Base-by-base conservation (phyloP, 1,139 yeast species). In the Saccharomycopsis phalli region DNA sequence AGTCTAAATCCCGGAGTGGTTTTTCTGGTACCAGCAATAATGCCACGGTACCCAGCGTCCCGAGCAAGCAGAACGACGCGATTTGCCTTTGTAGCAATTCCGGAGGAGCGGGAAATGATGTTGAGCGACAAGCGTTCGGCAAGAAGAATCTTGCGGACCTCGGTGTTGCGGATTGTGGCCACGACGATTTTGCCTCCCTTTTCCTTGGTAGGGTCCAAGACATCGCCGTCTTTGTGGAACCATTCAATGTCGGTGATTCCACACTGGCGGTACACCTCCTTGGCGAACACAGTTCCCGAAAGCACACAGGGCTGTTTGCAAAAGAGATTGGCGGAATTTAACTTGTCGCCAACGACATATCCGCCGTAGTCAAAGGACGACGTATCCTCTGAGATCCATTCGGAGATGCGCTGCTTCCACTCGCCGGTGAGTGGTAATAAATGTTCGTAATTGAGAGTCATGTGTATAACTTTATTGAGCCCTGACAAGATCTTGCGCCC, bases 291-390 rank as follows among this genome's bases (percentile, higher is more conserved):
- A 4, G 82, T 75, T 13, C 97, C 97, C 28, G 87, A 76, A n/a
- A 88, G 65, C 14, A 86, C 67, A 21, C 96, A 96, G 36, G 62
- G 62, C 48, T 81, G 81, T 60, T 88, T 88, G 69, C 93, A 81
- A 60, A 74, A 81, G 34, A 88, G 66, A 1, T 84, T 76, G 2
- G 94, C 96, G 1, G 76, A 68, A 55, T 83, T 83, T 7, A 52
- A 54, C 40, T 70, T 78, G 46, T 71, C 69, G 4, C 97, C 96
- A n/a, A 88, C 97, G 1, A 88, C 97, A 55, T 64, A 86, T 2
- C 95, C 97, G 29, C 97, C 97, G 51, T 79, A 82, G 58, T 88
- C 97, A 54, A 88, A 88, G 0, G 94, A 77, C 1, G 97, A 96
- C 4, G 82, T 93, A 55, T 88, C 97, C 55, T 88, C 97, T 3